Conservation (phyloP, 306 rosid genomes). For the Quercus agrifolia region DNA sequence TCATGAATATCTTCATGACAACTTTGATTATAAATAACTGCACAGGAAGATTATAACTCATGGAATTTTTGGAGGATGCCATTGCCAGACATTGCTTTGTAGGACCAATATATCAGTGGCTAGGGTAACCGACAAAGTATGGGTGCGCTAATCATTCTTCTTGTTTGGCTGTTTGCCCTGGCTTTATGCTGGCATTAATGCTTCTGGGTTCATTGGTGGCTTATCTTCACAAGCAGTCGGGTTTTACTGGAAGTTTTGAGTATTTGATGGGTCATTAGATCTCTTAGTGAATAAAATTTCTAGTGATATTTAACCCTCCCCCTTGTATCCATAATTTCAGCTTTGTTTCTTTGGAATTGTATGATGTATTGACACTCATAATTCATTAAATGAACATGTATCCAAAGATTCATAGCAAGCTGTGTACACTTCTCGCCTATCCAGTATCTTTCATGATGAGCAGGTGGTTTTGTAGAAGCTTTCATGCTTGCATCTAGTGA, state of each 20-base stretch:
- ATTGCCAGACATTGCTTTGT: slow-evolving; percentile 50
- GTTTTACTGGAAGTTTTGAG: background rate
- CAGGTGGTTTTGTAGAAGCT: background rate
- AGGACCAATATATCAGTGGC: background rate
- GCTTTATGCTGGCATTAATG: slow-evolving; percentile 20
- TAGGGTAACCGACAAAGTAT: background rate
- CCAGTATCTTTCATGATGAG: background rate
- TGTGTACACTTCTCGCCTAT: background rate
- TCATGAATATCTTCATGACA: background rate
- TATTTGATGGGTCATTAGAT: background rate
- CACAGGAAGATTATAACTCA: slow-evolving; percentile 89
- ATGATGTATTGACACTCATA: background rate
- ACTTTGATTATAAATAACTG: slow-evolving; percentile 4
- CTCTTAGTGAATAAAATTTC: background rate
- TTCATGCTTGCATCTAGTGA: background rate
- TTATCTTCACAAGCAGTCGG: background rate
- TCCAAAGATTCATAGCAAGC: background rate
- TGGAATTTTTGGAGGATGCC: slow-evolving; percentile 95
- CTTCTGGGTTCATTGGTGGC: background rate
- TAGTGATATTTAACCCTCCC: background rate
- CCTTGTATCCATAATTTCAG: background rate
- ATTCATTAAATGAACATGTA: background rate
- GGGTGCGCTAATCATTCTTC: background rate
- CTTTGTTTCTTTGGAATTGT: background rate
- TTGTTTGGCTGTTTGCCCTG: background rate